Percentiles rank a stretch among this genome's conserved stretches.
Conservation (phyloP, 129 eudicot genomes). For the Centella asiatica region DNA sequence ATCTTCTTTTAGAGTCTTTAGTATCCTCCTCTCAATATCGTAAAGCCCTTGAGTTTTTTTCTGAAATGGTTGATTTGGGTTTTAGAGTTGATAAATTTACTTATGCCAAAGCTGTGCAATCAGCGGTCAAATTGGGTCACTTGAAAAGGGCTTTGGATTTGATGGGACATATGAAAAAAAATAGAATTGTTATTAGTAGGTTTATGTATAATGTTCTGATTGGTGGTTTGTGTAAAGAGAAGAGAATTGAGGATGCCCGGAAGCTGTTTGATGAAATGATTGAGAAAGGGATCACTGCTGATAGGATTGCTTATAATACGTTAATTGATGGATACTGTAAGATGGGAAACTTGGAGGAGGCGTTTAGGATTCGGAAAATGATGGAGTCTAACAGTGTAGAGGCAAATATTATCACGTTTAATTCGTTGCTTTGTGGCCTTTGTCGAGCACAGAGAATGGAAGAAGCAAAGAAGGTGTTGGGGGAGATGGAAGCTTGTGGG, state of each 20-base stretch:
- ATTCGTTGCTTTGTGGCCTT: constrained; percentile 7
- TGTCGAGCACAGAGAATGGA: constrained; percentile 10
- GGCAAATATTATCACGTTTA: constrained; percentile 7
- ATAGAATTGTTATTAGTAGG: neutral
- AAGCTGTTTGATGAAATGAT: constrained; percentile 9
- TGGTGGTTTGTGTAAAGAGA: constrained; percentile 14
- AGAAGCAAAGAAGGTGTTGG: constrained; percentile 13
- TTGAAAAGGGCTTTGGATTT: constrained; percentile 6
- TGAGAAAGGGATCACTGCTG: neutral
- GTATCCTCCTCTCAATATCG: constrained; percentile 3
- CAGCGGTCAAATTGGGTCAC: constrained; percentile 15
- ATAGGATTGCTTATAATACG: constrained; percentile 11
- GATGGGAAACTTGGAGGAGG: constrained; percentile 8
- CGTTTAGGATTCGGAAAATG: constrained; percentile 1
- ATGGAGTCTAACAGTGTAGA: constrained; percentile 3
- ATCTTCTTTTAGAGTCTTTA: constrained; percentile 7
- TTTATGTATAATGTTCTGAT: constrained; percentile 19
- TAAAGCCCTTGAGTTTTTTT: constrained; percentile 1
- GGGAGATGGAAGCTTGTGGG: constrained; percentile 11
- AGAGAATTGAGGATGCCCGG: constrained; percentile 6
- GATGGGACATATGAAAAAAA: constrained; percentile 1
- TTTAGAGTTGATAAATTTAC: constrained; percentile 4
- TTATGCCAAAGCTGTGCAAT: constrained; percentile 13
- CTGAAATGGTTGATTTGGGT: neutral
- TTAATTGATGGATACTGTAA: constrained; percentile 18